Percentiles rank a stretch among this genome's conserved stretches.
Conservation (phyloP, 345 rosid genomes). For the Syzygium oleosum region DNA sequence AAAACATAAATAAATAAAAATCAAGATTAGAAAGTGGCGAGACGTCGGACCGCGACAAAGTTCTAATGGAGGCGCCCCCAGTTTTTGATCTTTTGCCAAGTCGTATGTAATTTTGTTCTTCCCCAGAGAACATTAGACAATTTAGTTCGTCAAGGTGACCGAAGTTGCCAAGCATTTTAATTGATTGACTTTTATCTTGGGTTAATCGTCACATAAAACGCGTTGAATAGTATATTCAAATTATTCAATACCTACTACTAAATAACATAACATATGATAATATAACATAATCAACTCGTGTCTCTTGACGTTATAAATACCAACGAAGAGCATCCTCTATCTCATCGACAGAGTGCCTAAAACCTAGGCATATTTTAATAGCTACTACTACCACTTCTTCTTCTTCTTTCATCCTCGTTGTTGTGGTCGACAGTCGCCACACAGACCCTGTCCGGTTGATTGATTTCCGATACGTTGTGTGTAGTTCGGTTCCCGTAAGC, state of each 20-base stretch:
- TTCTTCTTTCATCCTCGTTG: too few relatives aligned
- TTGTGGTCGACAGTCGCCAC: too few relatives aligned
- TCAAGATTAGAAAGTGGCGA: not conserved
- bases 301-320: not conserved
- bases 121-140: not conserved
- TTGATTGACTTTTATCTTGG: not conserved
- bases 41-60: not conserved
- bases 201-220: not conserved
- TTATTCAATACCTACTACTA: not conserved
- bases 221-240: not conserved
- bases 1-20: too few relatives aligned
- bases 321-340: not conserved
- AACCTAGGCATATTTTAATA: not conserved
- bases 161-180: not conserved
- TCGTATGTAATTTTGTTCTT: not conserved
- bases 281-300: not conserved
- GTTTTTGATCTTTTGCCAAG: not conserved
- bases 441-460: too few relatives aligned
- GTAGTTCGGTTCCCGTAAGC: too few relatives aligned
- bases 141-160: not conserved
- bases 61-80: not conserved
- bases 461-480: too few relatives aligned
- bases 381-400: too few relatives aligned
- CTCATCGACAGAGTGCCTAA: not conserved
- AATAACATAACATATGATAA: not conserved